These are phyloP conservation scores for Neostapfia colusana DNA, from an alignment of 176 grass and related monocot species.

Conservation along the genomic window DNA sequence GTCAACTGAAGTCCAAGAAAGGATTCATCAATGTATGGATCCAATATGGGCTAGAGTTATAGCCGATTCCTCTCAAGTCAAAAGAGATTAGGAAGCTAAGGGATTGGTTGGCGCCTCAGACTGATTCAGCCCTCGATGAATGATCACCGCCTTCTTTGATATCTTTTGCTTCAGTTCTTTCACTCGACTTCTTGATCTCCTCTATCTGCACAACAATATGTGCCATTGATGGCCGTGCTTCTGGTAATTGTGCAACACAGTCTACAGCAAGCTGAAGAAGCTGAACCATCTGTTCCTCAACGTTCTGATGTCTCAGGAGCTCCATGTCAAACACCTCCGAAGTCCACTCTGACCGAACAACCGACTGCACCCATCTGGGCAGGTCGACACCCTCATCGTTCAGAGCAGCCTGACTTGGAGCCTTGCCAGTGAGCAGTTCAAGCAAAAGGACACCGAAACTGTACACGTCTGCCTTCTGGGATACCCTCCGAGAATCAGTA, in stretches of 20 bases:
- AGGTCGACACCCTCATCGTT: conserved; percentile 68
- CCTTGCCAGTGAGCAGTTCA: conserved; percentile 84
- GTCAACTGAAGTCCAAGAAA: conserved; percentile 4
- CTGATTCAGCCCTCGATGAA: conserved; percentile 18
- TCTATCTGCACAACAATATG: conserved; percentile 57
- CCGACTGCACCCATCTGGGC: conserved; percentile 75
- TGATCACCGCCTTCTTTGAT: conserved; percentile 20
- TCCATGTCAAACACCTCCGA: conserved; percentile 62
- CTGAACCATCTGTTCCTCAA: conserved; percentile 57
- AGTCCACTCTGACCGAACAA: conserved; percentile 58
- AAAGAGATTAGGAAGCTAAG: conserved; percentile 7
- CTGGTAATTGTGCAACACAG: conserved; percentile 57
- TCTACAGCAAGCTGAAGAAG: conserved; percentile 75
- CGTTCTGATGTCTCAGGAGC: conserved; percentile 48
- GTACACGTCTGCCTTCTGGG: conserved; percentile 82
- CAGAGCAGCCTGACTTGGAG: conserved; percentile 58
- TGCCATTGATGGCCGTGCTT: conserved; percentile 58
- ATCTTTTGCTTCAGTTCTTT: conserved; percentile 3
- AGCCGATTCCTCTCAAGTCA: conserved; percentile 28
- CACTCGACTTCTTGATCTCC: conserved; percentile 56
- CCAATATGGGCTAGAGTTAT: conserved; percentile 21
- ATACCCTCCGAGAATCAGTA: conserved; percentile 54
- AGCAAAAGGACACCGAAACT: conserved; percentile 84
- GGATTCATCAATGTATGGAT: conserved; percentile 54
- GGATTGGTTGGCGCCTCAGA: not conserved